phyloP scores from a whole-genome alignment of 345 rosid genomes.

The Passiflora organensis region DNA sequence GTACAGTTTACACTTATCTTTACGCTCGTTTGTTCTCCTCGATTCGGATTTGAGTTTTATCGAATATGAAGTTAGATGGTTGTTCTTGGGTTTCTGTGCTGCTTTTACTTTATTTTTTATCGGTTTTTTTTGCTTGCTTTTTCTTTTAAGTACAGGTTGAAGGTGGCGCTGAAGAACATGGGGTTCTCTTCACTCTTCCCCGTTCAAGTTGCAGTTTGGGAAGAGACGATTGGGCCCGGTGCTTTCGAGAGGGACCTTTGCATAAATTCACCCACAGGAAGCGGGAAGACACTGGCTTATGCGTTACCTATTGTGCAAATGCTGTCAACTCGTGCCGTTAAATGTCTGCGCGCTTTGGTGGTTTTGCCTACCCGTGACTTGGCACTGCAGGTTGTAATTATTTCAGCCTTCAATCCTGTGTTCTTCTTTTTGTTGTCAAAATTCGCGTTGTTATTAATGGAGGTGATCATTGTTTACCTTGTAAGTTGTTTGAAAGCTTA shows the following conservation, averaged over 20 bases:
- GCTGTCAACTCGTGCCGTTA: slow-evolving; percentile 61
- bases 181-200: slow-evolving; percentile 66
- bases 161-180: slow-evolving; percentile 55
- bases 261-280: slow-evolving; percentile 88
- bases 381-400: slow-evolving; percentile 66
- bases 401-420: too few relatives aligned
- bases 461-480: slow-evolving; percentile 9
- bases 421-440: neutral
- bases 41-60: neutral
- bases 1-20: neutral
- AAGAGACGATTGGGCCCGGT: slow-evolving; percentile 88
- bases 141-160: slow-evolving; percentile 44
- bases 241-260: slow-evolving; percentile 78
- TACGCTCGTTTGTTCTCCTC: neutral
- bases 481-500: neutral
- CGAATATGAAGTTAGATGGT: neutral
- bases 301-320: slow-evolving; percentile 82
- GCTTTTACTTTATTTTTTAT: too few relatives aligned
- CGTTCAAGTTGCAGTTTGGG: slow-evolving; percentile 89
- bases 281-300: slow-evolving; percentile 88
- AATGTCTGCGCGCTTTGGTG: slow-evolving; percentile 78
- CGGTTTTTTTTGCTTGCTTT: neutral
- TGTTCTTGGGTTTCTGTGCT: neutral
- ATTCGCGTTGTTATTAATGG: neutral
- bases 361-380: slow-evolving; percentile 95